These are phyloP conservation scores for Daldinia vernicosa DNA, from an alignment of 495 filamentous ascomycete species.

Conservation along the genomic window DNA sequence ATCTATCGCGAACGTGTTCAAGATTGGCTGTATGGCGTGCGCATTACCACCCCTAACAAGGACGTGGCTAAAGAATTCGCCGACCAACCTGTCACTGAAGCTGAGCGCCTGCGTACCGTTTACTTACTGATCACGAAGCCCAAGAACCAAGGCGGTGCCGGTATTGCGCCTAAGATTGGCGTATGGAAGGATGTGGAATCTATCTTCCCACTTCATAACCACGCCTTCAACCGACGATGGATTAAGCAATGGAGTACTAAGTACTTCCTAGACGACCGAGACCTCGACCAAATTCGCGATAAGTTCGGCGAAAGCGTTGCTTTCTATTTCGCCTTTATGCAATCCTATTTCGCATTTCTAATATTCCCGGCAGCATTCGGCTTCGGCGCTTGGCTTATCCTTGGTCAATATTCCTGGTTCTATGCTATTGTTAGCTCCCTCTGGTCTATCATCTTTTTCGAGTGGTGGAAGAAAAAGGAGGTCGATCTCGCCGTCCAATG, in stretches of 20 bases:
- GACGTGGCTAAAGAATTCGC: conserved; percentile 70
- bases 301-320: conserved; percentile 93
- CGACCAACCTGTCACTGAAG: conserved; percentile 79
- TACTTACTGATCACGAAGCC: conserved; percentile 88
- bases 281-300: conserved; percentile 85
- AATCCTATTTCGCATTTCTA: conserved; percentile 89
- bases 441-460: conserved; percentile 91
- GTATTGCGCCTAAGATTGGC: conserved; percentile 82
- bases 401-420: conserved; percentile 83
- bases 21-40: conserved; percentile 95
- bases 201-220: conserved; percentile 89
- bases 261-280: conserved; percentile 78
- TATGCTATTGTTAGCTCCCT: conserved; percentile 84
- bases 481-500: conserved; percentile 88
- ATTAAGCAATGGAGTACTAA: conserved; percentile 87
- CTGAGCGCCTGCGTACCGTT: conserved; percentile 85
- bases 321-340: conserved; percentile 96
- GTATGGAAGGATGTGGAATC: conserved; percentile 86
- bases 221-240: conserved; percentile 87
- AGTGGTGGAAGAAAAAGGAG: conserved; percentile 97
- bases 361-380: conserved; percentile 87
- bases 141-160: conserved; percentile 83
- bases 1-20: conserved; percentile 81
- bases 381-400: conserved; percentile 78
- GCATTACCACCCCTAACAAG: conserved; percentile 78